phyloP scores from a whole-genome alignment of 352 stramenopile species.

The Elongisporangium senticosum region DNA sequence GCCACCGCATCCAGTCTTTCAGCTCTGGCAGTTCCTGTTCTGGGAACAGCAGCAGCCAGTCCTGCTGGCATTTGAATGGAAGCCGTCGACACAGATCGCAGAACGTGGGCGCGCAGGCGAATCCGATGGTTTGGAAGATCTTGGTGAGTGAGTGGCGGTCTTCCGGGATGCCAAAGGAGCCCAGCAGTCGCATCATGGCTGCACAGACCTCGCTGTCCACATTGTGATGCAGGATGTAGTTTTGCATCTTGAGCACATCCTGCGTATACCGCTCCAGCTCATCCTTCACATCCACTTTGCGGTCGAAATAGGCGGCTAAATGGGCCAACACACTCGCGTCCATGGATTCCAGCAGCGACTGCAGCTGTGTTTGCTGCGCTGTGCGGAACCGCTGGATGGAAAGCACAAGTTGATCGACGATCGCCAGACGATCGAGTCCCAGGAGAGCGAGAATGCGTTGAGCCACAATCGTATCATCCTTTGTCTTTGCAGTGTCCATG shows the following conservation, averaged over 20 bases:
- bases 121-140: conserved; percentile 46
- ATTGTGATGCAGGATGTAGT: conserved; percentile 39
- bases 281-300: conserved; percentile 45
- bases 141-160: conserved; percentile 45
- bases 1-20: conserved; percentile 46
- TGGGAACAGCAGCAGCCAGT: conserved; percentile 48
- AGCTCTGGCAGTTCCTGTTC: conserved; percentile 29
- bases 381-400: conserved; percentile 35
- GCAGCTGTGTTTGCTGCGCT: conserved; percentile 35
- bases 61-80: conserved; percentile 41
- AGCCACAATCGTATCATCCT: background rate
- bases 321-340: conserved; percentile 17
- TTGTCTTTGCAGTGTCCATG: too few species aligned
- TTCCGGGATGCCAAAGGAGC: conserved; percentile 27
- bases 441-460: conserved; percentile 35
- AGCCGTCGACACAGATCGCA: conserved; percentile 31
- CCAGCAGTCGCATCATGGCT: conserved; percentile 36
- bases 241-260: conserved; percentile 50
- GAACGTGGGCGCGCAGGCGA: conserved; percentile 24
- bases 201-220: conserved; percentile 16
- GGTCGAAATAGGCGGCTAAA: conserved; percentile 40
- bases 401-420: conserved; percentile 27
- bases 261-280: conserved; percentile 57
- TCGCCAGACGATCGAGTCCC: conserved; percentile 25
- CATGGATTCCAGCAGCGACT: conserved; percentile 20